Evolutionary conservation across 2,329 filamentous ascomycete genomes (phyloP).

Genomic region (Apiospora arundinis): DNA sequence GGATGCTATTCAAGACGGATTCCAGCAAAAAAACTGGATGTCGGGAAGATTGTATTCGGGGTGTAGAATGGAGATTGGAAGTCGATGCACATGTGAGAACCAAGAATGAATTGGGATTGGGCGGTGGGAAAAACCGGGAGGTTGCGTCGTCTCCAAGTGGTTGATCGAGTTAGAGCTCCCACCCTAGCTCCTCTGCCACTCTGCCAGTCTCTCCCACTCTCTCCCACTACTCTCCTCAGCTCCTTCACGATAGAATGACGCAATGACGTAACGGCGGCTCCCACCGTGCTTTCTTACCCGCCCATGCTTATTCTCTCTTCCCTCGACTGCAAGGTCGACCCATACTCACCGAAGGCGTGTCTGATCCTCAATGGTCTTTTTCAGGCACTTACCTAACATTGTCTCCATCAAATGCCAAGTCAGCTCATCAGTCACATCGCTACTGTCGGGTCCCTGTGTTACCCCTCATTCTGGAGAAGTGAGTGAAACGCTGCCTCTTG

Average conservation of each 20-base stretch:
- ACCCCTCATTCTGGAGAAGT: no score
- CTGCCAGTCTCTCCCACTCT: not conserved
- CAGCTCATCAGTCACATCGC: not conserved
- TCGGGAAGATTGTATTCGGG: not conserved
- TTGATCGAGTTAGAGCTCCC: slow-evolving; percentile 7
- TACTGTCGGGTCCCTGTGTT: no score
- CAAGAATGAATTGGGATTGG: not conserved
- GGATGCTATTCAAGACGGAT: slow-evolving; percentile 3
- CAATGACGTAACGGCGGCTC: slow-evolving; percentile 11
- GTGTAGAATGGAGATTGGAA: slow-evolving; percentile 1
- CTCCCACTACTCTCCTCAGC: not conserved
- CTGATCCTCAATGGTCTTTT: not conserved
- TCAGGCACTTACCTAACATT: not conserved
- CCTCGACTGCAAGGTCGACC: not conserved
- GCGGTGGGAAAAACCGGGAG: slow-evolving; percentile 13
- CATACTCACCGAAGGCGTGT: not conserved
- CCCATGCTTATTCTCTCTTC: not conserved
- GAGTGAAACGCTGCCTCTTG: no score
- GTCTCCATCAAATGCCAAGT: not conserved
- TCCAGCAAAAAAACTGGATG: slow-evolving; percentile 1
- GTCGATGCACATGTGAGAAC: slow-evolving; percentile 10
- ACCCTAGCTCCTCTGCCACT: not conserved
- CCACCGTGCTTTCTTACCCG: slow-evolving; percentile 15
- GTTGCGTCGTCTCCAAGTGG: not conserved
- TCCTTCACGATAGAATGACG: slow-evolving; percentile 9